Evolutionary conservation across 306 rosid species (phyloP), one percentile per base, ranked within the genome.

Genomic region (Trichosanthes cucumerina): DNA sequence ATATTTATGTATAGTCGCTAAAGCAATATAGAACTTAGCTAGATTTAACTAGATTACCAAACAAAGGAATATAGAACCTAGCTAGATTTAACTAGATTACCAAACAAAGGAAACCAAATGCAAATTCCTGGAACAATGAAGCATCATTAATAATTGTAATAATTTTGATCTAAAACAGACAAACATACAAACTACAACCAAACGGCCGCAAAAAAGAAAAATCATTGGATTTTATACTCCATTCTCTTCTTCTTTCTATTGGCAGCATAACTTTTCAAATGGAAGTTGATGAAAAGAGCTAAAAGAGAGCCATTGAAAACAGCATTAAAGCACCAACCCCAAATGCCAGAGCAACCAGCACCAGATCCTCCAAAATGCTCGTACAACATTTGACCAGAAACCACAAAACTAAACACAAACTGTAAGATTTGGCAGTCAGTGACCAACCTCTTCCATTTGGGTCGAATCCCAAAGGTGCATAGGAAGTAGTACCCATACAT

Each of bases 401-500:
- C 86, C 1, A 82, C 93, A 52, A 95, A 95, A 86, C 99, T 89
- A 28, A 88, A 86, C 14, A 86, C 31, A 50, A 95, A 92, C 86
- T 92, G 99, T 36, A 92, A 70, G 23, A 95, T 95, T 85, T 95
- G 99, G 71, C 83, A 86, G 59, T 89, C 86, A 7, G 99, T 95
- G 9, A 91, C 96, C 15, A 85, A 34, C 46, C 93, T 88, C 79
- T 95, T 95, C 99, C 99, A 95, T 54, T 49, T 72, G 19, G 97
- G 97, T 5, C 93, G 84, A 31, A 81, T 8, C 64, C 96, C 96
- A 9, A 92, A 0, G 0, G 88, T 78, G 81, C 86, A 80, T 38
- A 90, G 81, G 16, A 95, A 82, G 79, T 95, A 95, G 83, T 95
- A 95, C 3, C 82, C 81, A 85, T 95, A 95, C 97, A 95, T 92